Base-by-base conservation (phyloP, 2,329 filamentous ascomycete genomes). In the Seiridium unicorne region DNA sequence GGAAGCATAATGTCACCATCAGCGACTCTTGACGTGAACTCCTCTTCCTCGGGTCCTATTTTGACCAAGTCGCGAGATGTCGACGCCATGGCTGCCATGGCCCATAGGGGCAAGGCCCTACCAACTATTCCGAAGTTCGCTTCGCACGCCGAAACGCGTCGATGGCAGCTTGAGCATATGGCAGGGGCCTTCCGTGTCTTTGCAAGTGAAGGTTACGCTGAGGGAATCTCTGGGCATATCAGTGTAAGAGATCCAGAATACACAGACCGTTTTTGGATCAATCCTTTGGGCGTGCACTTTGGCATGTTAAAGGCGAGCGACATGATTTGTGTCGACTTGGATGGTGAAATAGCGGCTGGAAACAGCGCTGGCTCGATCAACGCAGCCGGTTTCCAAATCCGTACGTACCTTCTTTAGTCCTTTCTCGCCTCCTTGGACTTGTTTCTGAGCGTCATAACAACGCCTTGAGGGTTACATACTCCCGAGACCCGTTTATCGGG, bases 151-250 rank as follows among this genome's bases (percentile, higher is more conserved):
- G 18, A 26, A 26, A 26, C 18, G 18, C 82, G 85, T 11, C 74
- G 76, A 66, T 85, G 83, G 76, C 81, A 84, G 63, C 75, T 84
- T 13, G 75, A 79, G 10, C 83, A 85, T 67, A 84, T 84, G 72
- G 82, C 82, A 3, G 76, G 77, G 5, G 83, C 83, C 8, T 88
- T 88, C 68, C 80, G 85, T 8, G 78, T 86, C 58, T 87, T 86
- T 65, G 78, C 84, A 1, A 78, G 83, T 44, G 81, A 84, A 66
- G 83, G 82, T 60, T 83, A 83, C 71, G 84, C 81, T 0, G 87
- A 89, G 69, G 87, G 87, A 46, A 87, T 87, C 72, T 77, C 78
- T 11, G 87, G 87, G 1, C 87, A 90, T 68, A 89, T 90, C 59
- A 80, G 75, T 4, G 83, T 89, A 0, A 79, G 87, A 6, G 87